Conservation (phyloP, 768 basidiomycete species). For the Scleroderma citrinum region DNA sequence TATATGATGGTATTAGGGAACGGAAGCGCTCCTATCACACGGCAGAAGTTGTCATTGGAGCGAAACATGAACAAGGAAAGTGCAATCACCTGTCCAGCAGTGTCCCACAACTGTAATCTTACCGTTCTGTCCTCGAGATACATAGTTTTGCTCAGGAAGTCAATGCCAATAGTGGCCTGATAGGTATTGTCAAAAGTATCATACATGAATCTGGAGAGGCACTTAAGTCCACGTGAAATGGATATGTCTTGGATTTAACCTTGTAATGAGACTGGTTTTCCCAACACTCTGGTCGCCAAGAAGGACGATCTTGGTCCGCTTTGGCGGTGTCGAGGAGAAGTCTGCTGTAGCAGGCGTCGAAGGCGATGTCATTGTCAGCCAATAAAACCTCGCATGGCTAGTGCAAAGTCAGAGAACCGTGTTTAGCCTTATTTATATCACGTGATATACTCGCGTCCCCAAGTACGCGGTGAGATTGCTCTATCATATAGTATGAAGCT, state of each 20-base stretch:
- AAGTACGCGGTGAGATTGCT: too few relatives aligned
- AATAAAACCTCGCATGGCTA: not conserved
- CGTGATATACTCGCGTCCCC: not conserved
- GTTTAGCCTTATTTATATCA: not conserved
- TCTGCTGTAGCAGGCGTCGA: conserved; percentile 72
- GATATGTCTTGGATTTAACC: conserved; percentile 42
- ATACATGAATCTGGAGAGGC: conserved; percentile 82
- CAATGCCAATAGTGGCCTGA: conserved; percentile 96
- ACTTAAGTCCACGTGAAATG: not conserved
- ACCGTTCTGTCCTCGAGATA: conserved; percentile 98
- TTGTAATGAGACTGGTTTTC: conserved; percentile 97
- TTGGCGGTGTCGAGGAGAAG: conserved; percentile 84
- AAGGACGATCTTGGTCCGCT: conserved; percentile 94
- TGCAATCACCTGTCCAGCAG: conserved; percentile 77
- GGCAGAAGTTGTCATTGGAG: conserved; percentile 2
- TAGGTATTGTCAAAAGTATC: conserved; percentile 99
- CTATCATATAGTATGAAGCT: conserved; percentile 53
- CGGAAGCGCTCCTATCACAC: conserved; percentile 83
- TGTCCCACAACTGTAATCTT: conserved; percentile 97
- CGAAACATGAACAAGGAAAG: not conserved
- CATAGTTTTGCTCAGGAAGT: conserved; percentile 99
- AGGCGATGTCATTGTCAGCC: conserved; percentile 40
- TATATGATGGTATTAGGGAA: conserved; percentile 96
- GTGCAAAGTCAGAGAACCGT: not conserved
- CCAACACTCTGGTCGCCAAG: conserved; percentile 97